Percentiles rank a stretch among this genome's conserved stretches.
phyloP scores from a whole-genome alignment of 345 rosid species.

The Pistacia integerrima region DNA sequence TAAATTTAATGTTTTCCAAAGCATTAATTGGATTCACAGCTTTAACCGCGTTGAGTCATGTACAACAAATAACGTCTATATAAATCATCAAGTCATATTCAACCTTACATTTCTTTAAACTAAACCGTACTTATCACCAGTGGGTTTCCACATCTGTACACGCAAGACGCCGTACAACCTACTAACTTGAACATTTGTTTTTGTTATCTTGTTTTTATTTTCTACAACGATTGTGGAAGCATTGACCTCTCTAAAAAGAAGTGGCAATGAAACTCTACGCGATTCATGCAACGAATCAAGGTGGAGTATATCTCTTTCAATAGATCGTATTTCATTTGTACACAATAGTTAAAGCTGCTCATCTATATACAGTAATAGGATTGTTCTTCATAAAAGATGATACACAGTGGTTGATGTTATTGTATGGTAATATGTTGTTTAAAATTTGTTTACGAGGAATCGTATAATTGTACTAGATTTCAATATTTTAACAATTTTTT shows the following conservation, averaged over 20 bases:
- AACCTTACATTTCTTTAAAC: background rate
- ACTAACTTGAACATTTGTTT: background rate
- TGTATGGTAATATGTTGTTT: too few species aligned
- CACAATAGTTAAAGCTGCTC: background rate
- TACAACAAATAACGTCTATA: background rate
- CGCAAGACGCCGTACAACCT: constrained; percentile 7
- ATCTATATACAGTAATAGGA: background rate
- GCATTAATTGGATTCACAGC: too few species aligned
- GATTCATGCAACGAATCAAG: too few species aligned
- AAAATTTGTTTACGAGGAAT: too few species aligned
- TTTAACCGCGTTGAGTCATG: background rate
- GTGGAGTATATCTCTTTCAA: background rate
- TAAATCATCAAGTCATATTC: background rate
- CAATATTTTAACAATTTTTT: too few species aligned
- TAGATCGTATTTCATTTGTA: background rate
- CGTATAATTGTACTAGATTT: too few species aligned
- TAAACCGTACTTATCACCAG: constrained; percentile 10
- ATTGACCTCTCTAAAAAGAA: background rate
- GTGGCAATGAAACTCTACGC: too few species aligned
- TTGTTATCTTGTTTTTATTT: background rate
- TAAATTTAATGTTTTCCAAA: too few species aligned
- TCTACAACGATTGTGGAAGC: background rate
- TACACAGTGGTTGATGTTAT: too few species aligned
- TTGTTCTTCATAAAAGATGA: too few species aligned
- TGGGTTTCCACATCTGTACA: background rate